Evolutionary conservation across 2,329 filamentous ascomycete genomes (phyloP).

Genomic region (Mycocentrospora acerina): DNA sequence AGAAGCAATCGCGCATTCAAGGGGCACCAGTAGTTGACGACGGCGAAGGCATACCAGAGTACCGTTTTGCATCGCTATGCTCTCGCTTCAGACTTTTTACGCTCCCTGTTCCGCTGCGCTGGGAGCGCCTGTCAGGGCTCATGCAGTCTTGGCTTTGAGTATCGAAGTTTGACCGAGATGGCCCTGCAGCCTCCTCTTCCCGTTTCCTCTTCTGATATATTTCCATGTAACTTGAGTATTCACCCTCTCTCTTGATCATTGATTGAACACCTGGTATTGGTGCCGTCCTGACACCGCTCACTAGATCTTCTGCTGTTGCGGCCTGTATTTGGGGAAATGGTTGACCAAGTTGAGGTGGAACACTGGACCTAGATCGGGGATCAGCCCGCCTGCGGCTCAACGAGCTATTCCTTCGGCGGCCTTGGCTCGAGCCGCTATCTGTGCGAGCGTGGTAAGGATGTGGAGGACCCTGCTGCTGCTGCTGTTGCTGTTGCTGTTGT

Average conservation of each 20-base stretch:
- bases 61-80: conserved; percentile 27
- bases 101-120: conserved; percentile 37
- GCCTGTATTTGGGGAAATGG: conserved; percentile 37
- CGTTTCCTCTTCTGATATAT: conserved; percentile 35
- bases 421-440: conserved; percentile 35
- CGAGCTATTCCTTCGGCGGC: conserved; percentile 35
- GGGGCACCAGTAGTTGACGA: conserved; percentile 15
- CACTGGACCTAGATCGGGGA: conserved; percentile 34
- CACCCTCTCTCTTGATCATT: conserved; percentile 31
- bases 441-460: conserved; percentile 38
- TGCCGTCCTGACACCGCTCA: conserved; percentile 39
- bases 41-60: conserved; percentile 20
- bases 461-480: conserved; percentile 26
- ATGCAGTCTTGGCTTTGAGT: conserved; percentile 29
- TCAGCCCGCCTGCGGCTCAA: conserved; percentile 38
- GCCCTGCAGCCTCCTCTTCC: conserved; percentile 25
- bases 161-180: conserved; percentile 25
- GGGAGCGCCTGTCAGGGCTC: conserved; percentile 38
- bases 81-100: conserved; percentile 39
- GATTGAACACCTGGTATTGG: conserved; percentile 32
- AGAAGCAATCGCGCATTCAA: conserved; percentile 3
- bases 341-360: conserved; percentile 38
- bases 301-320: conserved; percentile 34
- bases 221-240: conserved; percentile 30
- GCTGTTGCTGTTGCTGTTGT: conserved; percentile 26